Conservation (phyloP, 192 early-diverging fungal species). For the Coemansia sp. region DNA sequence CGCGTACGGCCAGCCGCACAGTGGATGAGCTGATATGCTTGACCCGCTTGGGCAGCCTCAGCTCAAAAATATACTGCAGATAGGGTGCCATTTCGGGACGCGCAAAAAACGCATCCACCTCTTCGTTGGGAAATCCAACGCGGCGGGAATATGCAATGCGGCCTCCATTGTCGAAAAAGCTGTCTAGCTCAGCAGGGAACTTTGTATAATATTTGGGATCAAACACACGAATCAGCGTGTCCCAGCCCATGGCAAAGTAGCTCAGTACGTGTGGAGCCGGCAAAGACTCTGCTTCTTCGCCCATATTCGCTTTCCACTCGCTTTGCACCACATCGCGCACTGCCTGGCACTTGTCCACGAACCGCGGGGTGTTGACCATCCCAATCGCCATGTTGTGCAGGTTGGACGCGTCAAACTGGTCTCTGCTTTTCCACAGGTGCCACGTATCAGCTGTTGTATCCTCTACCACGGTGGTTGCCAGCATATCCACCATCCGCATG, state of each 20-base stretch:
- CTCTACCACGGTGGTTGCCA: conserved; percentile 46
- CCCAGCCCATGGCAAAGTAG: conserved; percentile 77
- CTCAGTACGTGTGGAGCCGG: conserved; percentile 18
- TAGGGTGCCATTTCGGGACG: conserved; percentile 12
- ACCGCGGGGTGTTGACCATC: conserved; percentile 60
- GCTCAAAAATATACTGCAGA: conserved; percentile 34
- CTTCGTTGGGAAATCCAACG: conserved; percentile 26
- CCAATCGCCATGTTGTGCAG: conserved; percentile 56
- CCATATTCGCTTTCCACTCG: conserved; percentile 14
- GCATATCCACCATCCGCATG: conserved; percentile 68
- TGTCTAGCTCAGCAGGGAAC: conserved; percentile 45
- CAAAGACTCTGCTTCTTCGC: background rate
- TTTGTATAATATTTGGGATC: conserved; percentile 70
- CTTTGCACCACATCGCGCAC: conserved; percentile 16
- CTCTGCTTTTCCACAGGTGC: conserved; percentile 39
- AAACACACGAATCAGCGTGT: conserved; percentile 74
- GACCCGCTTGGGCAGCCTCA: conserved; percentile 45
- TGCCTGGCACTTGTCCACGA: conserved; percentile 63
- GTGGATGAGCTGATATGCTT: conserved; percentile 43
- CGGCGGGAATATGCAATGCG: conserved; percentile 45
- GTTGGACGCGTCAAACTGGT: conserved; percentile 30
- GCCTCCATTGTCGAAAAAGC: conserved; percentile 59
- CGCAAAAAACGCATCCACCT: conserved; percentile 43
- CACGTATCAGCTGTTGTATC: conserved; percentile 39
- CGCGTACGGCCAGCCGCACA: conserved; percentile 33